Conservation (phyloP, 345 rosid species). For the Crucihimalaya himalaica region DNA sequence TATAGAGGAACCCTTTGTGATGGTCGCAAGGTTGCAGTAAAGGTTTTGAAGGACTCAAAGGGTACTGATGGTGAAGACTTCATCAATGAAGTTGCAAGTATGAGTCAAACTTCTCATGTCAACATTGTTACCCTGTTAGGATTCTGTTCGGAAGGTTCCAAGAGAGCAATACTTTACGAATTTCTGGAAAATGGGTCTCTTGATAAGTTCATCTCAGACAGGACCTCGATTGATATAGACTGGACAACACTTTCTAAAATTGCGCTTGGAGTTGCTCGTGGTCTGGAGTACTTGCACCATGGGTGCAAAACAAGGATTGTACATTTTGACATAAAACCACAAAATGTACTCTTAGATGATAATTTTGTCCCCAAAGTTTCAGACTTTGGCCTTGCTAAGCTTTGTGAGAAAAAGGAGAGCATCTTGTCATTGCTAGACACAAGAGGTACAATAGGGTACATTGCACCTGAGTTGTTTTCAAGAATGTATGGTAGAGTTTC, state of each 20-base stretch:
- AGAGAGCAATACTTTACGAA: conserved; percentile 43
- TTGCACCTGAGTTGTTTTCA: conserved; percentile 34
- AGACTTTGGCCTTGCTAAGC: conserved; percentile 53
- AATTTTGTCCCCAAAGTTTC: conserved; percentile 45
- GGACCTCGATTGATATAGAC: neutral
- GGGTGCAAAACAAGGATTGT: conserved; percentile 53
- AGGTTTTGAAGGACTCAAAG: conserved; percentile 26
- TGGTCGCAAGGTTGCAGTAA: conserved; percentile 26
- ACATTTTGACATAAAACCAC: conserved; percentile 56
- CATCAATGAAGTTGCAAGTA: conserved; percentile 51
- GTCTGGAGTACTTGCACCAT: conserved; percentile 50
- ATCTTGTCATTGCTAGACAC: conserved; percentile 32
- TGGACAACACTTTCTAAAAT: conserved; percentile 27
- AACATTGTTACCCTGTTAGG: conserved; percentile 47
- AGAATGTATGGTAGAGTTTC: conserved; percentile 18
- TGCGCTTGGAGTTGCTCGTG: conserved; percentile 44
- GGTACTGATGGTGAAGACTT: conserved; percentile 44
- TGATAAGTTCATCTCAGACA: conserved; percentile 28
- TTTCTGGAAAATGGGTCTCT: conserved; percentile 47
- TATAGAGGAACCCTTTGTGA: neutral
- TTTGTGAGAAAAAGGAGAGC: conserved; percentile 41
- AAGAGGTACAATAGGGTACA: conserved; percentile 51
- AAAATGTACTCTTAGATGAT: conserved; percentile 45
- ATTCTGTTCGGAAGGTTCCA: conserved; percentile 41
- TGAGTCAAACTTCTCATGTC: conserved; percentile 48